Conservation (phyloP, 345 rosid genomes). For the Populus tremula region DNA sequence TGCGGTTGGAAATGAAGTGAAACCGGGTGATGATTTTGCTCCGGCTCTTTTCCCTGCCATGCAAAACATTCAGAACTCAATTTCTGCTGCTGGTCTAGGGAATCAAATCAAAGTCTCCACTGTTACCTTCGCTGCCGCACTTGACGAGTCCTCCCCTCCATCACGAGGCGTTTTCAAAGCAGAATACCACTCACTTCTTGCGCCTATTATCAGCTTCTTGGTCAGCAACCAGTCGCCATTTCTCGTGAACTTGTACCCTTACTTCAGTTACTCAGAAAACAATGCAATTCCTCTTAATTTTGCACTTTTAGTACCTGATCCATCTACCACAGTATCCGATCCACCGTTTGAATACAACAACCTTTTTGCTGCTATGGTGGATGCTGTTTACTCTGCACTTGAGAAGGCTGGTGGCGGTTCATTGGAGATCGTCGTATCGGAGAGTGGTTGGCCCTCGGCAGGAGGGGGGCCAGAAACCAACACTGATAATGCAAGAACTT, state of each 20-base stretch:
- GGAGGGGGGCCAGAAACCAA: constrained; percentile 20
- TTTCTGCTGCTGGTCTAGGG: constrained; percentile 26
- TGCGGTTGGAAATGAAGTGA: constrained; percentile 60
- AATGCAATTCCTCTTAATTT: constrained; percentile 31
- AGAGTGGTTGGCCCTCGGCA: constrained; percentile 29
- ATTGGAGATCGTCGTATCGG: constrained; percentile 22
- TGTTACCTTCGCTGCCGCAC: not conserved
- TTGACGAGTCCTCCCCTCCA: constrained; percentile 46
- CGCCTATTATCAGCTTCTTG: constrained; percentile 35
- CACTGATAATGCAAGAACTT: constrained; percentile 24
- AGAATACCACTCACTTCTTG: constrained; percentile 21
- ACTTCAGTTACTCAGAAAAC: constrained; percentile 27
- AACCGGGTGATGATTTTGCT: constrained; percentile 26
- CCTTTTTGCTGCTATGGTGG: constrained; percentile 18
- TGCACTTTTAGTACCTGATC: constrained; percentile 33
- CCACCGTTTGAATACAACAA: constrained; percentile 10
- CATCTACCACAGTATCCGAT: constrained; percentile 28
- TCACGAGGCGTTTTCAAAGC: constrained; percentile 37
- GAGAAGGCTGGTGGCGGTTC: constrained; percentile 21
- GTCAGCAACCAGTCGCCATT: constrained; percentile 33
- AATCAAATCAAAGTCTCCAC: constrained; percentile 51
- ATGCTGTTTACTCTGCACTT: constrained; percentile 20
- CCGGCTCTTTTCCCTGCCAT: constrained; percentile 47
- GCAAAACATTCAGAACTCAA: constrained; percentile 39
- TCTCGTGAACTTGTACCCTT: constrained; percentile 41